Base-by-base conservation (phyloP, 2,329 filamentous ascomycete genomes). In the Colletotrichum camelliae region DNA sequence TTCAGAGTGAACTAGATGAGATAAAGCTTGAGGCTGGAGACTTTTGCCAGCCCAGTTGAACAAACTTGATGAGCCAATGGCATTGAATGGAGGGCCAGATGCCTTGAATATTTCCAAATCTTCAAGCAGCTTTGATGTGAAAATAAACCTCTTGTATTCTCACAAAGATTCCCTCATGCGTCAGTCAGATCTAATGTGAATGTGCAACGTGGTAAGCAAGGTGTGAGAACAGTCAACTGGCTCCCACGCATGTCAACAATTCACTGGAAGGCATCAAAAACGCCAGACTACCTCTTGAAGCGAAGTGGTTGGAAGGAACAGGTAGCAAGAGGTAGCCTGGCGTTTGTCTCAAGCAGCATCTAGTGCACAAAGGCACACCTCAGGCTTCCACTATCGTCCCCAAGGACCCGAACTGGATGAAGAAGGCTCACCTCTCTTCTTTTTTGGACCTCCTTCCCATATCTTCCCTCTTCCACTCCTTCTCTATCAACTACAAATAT, bases 381-480 rank as follows among this genome's bases (percentile, higher is more conserved):
- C 39, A 43, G 18, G 18, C 39, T 43, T 43, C 39, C 39, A 43
- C 18, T 3, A 9, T 43, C 39, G 5, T 43, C 39, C 39, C 39
- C 2, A 1, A 43, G 39, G 18, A 1, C 1, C 1, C 1, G 0
- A 43, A 43, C 10, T 8, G 1, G n/a, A 43, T 10, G 0, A n/a
- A 43, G 43, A 48, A 48, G 43, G 43, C n/a, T 7, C 43, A 4
- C 0, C 0, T 48, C 43, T 21, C 5, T 48, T 1, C 2, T 1
- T 48, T 12, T 12, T 7, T 7, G 18, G 6, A 48, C 43, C 18
- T n/a, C 43, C 18, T 48, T 48, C 43, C 43, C 9, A 48, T 1
- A 48, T 21, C 18, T 12, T 48, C 0, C 3, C 43, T 48, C 1
- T 21, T n/a, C 3, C 18, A 31, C 18, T 21, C n/a, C 43, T 21